Base-by-base conservation (phyloP, 169 alveolate genomes). In the Plasmodium inui region DNA sequence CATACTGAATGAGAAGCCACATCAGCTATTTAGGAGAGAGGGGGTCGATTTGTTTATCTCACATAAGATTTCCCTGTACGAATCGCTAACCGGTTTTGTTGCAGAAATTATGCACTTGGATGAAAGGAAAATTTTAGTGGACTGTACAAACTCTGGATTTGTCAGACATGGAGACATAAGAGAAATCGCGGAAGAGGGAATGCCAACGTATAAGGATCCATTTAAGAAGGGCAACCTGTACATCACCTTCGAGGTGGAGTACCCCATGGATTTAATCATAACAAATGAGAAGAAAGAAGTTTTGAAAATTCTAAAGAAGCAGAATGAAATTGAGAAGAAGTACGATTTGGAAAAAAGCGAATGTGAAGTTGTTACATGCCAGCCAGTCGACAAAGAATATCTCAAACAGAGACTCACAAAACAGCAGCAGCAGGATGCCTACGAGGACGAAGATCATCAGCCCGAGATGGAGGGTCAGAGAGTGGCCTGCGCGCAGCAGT, bases 141-240 rank as follows among this genome's bases (percentile, higher is more conserved):
- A 93, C 32, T 83, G 89, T 14, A 84, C 92, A 41, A 79, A 78
- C 39, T 6, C 92, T 22, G 92, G 89, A 3, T 76, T 85, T 88
- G 81, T 93, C 19, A 93, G 91, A 79, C 89, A 82, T 84, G 98
- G 98, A 61, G 98, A 96, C 57, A 95, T 98, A 46, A 98, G 98
- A 95, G 98, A 98, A 76, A 96, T 99, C 9, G 96, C 96, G 89
- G 98, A 97, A 19, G 98, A 97, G 88, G 99, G 99, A 9, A 98
- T 99, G 99, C 99, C 99, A 32, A 96, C 98, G 67, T 98, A 97
- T 96, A 98, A 98, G 96, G 98, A 98, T 61, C 98, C 99, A 5
- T 98, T 96, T 92, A 94, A 96, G 84, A 97, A 96, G 93, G 99
- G 99, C 53, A 97, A 99, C 83, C 96, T 99, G 73, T 98, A 97